These are phyloP conservation scores for Pilaira anomala DNA, from an alignment of 192 early-diverging fungal genomes.

Conservation along the genomic window DNA sequence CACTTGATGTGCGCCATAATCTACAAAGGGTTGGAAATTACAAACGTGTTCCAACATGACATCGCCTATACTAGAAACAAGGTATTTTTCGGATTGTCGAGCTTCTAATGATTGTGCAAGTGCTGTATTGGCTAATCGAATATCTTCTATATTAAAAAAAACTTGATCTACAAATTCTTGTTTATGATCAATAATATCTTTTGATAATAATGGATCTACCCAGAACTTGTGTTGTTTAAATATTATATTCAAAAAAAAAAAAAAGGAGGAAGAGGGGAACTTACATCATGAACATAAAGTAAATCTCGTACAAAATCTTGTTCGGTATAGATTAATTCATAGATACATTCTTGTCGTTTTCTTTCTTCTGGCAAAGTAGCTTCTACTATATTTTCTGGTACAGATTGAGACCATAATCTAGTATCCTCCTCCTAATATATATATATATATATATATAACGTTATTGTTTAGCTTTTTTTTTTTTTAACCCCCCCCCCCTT, in stretches of 20 bases:
- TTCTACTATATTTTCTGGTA: slow-evolving; percentile 75
- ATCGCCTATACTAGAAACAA: slow-evolving; percentile 83
- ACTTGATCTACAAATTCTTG: slow-evolving; percentile 76
- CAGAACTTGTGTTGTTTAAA: too few relatives aligned
- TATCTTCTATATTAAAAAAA: slow-evolving; percentile 71
- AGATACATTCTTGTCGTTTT: slow-evolving; percentile 91
- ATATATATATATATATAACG: too few relatives aligned
- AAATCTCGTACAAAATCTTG: slow-evolving; percentile 88
- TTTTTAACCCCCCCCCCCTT: too few relatives aligned
- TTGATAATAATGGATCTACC: slow-evolving; percentile 62
- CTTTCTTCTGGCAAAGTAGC: slow-evolving; percentile 72
- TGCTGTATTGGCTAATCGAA: slow-evolving; percentile 59
- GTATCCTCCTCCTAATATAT: slow-evolving; percentile 48
- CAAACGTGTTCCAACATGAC: slow-evolving; percentile 72
- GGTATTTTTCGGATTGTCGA: slow-evolving; percentile 60
- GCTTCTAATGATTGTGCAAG: slow-evolving; percentile 57
- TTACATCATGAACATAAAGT: slow-evolving; percentile 70
- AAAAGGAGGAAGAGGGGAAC: too few relatives aligned
- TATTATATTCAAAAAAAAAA: slow-evolving; percentile 3
- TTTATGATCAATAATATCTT: slow-evolving; percentile 65
- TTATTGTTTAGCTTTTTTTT: too few relatives aligned
- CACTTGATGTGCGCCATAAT: slow-evolving; percentile 84
- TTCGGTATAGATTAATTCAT: slow-evolving; percentile 89
- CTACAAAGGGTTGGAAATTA: slow-evolving; percentile 75
- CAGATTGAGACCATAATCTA: slow-evolving; percentile 78